A percentile compares a stretch with the other conserved stretches of the same genome.
These are phyloP conservation scores for Schwanniomyces occidentalis DNA, from an alignment of 805 yeast genomes.

Conservation along the genomic window DNA sequence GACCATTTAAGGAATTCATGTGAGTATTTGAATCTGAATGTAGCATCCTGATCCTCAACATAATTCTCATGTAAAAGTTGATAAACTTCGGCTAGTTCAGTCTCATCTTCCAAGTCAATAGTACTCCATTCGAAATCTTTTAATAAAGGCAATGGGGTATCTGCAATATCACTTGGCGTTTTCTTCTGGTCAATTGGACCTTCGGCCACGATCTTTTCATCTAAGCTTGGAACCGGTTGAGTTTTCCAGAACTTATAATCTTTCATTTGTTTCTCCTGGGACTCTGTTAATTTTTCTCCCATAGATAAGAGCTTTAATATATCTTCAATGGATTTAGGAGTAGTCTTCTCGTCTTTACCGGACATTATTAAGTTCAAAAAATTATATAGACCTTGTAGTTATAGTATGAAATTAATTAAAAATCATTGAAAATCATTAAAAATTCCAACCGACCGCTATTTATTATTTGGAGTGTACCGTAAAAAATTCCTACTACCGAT, in stretches of 20 bases:
- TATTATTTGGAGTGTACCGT: no score
- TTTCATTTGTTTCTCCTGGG: conserved; percentile 71
- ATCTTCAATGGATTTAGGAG: conserved; percentile 52
- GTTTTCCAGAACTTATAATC: conserved; percentile 98
- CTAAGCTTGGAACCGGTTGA: conserved; percentile 86
- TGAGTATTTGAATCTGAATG: conserved; percentile 88
- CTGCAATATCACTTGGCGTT: conserved; percentile 71
- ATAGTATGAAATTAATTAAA: no score
- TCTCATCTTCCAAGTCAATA: conserved; percentile 55
- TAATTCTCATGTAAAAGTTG: conserved; percentile 82
- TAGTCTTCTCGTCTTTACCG: conserved; percentile 10
- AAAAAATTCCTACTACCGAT: no score
- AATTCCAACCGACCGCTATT: no score
- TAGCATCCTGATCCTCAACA: conserved; percentile 91
- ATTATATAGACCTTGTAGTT: no score
- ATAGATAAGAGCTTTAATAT: conserved; percentile 53
- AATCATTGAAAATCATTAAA: no score
- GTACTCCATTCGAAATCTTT: conserved; percentile 88
- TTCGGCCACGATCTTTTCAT: conserved; percentile 63
- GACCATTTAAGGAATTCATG: conserved; percentile 90
- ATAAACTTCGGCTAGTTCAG: conserved; percentile 74
- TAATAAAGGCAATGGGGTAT: conserved; percentile 67
- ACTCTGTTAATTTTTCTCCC: conserved; percentile 55
- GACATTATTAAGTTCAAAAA: no score
- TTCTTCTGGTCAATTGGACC: conserved; percentile 78